Evolutionary conservation across 2,329 filamentous ascomycete species (phyloP), one percentile per base, ranked within the genome.

Genomic region (Tympanopsis confertula): DNA sequence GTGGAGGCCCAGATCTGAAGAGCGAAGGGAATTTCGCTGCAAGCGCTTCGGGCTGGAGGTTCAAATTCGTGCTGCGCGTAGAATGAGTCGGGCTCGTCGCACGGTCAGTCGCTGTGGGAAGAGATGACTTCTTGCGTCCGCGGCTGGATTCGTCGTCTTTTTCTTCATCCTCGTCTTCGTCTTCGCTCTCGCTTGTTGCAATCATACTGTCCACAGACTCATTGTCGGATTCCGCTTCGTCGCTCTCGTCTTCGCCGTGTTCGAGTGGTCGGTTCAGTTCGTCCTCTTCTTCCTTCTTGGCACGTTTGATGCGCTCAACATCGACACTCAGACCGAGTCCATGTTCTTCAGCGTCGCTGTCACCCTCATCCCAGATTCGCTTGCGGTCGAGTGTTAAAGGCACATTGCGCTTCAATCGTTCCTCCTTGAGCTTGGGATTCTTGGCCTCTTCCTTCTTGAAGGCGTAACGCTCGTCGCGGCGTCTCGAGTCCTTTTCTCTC

Each of bases 11-110:
- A 35, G 20, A 5, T 35, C 22, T 42, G 60, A 77, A 81, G 18
- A 79, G 63, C 5, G 63, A 58, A 3, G 71, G 75, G 50, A 78
- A 81, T 54, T 74, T 76, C 32, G 70, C 62, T 29, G 71, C 65
- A 17, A 80, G 63, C 15, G 69, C 69, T 48, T 78, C 74, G 3
- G 75, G 74, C 0, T 71, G 72, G 10, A 78, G 61, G 43, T 69
- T 68, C 18, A 79, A 58, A 46, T 77, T 75, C 12, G 74, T 78
- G 35, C 66, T 69, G 44, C 63, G 64, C 5, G 72, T 70, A 13
- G 71, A 72, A 24, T 66, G 64, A 10, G 65, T 61, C 15, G 71
- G 69, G 40, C 68, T 75, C 15, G 69, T 64, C 41, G 69, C 71
- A 43, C 30, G 30, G 7, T 33, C 30, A 12, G 30, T 50, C 43